phyloP scores from a whole-genome alignment of 495 filamentous ascomycete species.

The Mytilinidion resinicola region DNA sequence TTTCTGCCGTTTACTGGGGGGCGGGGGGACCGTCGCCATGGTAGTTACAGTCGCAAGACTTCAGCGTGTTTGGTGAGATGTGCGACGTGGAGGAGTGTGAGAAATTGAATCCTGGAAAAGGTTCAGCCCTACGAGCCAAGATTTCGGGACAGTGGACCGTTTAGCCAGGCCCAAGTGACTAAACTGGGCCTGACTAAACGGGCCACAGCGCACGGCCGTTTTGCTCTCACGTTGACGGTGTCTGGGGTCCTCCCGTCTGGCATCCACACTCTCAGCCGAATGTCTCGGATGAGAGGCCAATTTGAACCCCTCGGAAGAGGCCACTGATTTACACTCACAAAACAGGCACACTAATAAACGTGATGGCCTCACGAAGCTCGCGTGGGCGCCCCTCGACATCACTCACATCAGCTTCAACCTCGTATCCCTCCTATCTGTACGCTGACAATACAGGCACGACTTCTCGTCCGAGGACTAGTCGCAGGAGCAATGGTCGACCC shows the following conservation, averaged over 20 bases:
- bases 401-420: slow-evolving; percentile 31
- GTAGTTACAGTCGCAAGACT: neutral
- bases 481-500: slow-evolving; percentile 46
- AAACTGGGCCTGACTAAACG: too few relatives aligned
- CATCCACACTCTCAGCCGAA: too few relatives aligned
- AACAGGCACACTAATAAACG: neutral
- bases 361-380: slow-evolving; percentile 18
- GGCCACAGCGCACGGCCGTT: too few relatives aligned
- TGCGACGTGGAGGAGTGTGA: neutral
- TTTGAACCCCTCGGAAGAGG: too few relatives aligned
- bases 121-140: too few relatives aligned
- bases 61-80: neutral
- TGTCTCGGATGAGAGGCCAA: too few relatives aligned
- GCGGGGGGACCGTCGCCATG: slow-evolving; percentile 87
- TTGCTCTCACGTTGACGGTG: too few relatives aligned
- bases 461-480: slow-evolving; percentile 40
- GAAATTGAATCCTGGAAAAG: too few relatives aligned
- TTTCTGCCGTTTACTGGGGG: slow-evolving; percentile 85
- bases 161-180: too few relatives aligned
- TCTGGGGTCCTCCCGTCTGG: too few relatives aligned
- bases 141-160: too few relatives aligned
- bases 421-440: slow-evolving; percentile 33
- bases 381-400: slow-evolving; percentile 33
- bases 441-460: slow-evolving; percentile 30
- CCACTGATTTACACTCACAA: too few relatives aligned